Conservation (phyloP, 768 basidiomycete genomes). For the Tylopilus vinaceipallidus region DNA sequence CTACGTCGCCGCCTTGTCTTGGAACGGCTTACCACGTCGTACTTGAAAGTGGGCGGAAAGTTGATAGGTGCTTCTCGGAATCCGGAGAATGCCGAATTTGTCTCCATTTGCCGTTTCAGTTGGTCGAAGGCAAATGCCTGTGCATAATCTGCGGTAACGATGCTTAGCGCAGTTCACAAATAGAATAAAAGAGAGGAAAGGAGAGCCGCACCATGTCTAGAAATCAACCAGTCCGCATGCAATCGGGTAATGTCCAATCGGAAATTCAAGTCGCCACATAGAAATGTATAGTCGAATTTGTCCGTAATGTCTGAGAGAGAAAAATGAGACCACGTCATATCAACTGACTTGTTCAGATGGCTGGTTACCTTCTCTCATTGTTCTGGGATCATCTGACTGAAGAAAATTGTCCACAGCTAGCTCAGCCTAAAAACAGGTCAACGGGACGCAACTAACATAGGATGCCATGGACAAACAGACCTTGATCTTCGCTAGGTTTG, state of each 20-base stretch:
- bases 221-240: slow-evolving; percentile 93
- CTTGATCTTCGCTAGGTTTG: slow-evolving; percentile 89
- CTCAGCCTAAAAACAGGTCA: slow-evolving; percentile 50
- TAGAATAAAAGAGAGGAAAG: background rate
- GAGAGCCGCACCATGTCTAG: slow-evolving; percentile 59
- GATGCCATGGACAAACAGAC: slow-evolving; percentile 31
- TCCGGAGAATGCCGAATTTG: slow-evolving; percentile 66
- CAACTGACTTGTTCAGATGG: background rate
- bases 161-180: slow-evolving; percentile 8
- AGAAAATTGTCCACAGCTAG: slow-evolving; percentile 80
- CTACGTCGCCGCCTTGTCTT: slow-evolving; percentile 41
- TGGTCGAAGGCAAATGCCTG: slow-evolving; percentile 93
- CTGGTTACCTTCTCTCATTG: slow-evolving; percentile 63
- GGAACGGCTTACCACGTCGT: slow-evolving; percentile 66
- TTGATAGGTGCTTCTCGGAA: slow-evolving; percentile 78
- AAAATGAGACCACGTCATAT: slow-evolving; percentile 8
- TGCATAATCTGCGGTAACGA: slow-evolving; percentile 55
- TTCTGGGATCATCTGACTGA: slow-evolving; percentile 57
- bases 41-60: slow-evolving; percentile 95
- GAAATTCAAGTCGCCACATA: slow-evolving; percentile 92
- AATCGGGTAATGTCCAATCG: slow-evolving; percentile 83
- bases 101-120: slow-evolving; percentile 70
- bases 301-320: slow-evolving; percentile 69
- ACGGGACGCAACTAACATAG: background rate
- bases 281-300: slow-evolving; percentile 84